Evolutionary conservation across 164 flowering plant species (phyloP).

Genomic region (Magnolia sinica): DNA sequence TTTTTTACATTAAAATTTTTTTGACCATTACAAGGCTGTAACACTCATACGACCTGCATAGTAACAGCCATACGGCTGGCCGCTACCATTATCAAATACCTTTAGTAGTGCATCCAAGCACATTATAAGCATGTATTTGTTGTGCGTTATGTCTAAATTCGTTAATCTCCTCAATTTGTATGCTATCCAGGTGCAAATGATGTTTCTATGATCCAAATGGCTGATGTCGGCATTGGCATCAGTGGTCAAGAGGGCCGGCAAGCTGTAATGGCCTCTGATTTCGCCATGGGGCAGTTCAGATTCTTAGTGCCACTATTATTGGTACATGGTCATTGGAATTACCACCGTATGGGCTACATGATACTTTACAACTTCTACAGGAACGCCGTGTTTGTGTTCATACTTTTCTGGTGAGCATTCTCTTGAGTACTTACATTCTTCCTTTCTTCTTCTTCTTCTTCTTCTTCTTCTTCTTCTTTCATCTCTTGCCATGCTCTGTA

Average conservation of each 20-base stretch:
- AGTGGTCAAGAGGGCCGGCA: conserved; percentile 48
- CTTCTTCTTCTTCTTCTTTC: not conserved
- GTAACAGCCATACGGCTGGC: too few species aligned
- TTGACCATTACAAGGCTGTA: too few species aligned
- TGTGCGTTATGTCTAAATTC: not conserved
- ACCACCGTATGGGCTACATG: conserved; percentile 54
- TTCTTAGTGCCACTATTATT: conserved; percentile 47
- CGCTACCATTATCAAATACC: too few species aligned
- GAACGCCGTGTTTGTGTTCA: conserved; percentile 30
- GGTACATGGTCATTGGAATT: conserved; percentile 65
- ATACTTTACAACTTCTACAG: conserved; percentile 41
- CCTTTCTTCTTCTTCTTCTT: too few species aligned
- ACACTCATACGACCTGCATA: too few species aligned
- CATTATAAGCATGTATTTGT: not conserved
- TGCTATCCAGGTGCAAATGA: conserved; percentile 39
- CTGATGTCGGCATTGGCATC: conserved; percentile 43
- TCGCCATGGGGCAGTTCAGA: conserved; percentile 59
- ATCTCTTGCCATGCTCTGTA: not conserved
- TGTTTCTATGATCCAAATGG: conserved; percentile 45
- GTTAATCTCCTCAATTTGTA: not conserved
- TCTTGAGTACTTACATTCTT: not conserved
- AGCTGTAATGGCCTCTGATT: conserved; percentile 60
- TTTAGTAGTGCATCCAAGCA: too few species aligned
- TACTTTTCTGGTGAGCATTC: conserved; percentile 50
- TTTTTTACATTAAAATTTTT: too few species aligned